A percentile compares a stretch with the other conserved stretches of the same genome.
Conservation (phyloP, 495 filamentous ascomycete genomes). For the Hypoxylon rickii region DNA sequence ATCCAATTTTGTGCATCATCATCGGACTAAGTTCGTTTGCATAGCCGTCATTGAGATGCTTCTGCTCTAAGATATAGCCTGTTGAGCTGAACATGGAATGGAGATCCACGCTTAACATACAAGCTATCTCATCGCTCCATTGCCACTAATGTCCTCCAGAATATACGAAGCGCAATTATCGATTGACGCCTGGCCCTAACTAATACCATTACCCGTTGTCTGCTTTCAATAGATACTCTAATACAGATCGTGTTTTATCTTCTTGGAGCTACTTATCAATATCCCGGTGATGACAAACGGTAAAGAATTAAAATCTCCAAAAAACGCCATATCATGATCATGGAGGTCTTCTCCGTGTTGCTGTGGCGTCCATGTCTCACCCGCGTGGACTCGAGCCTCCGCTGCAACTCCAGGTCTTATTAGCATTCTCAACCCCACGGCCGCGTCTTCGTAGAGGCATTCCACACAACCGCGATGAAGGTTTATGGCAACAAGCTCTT, state of each 20-base stretch:
- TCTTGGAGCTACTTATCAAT: background rate
- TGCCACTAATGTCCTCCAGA: too few species aligned
- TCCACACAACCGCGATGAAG: conserved; percentile 24
- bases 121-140: background rate
- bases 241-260: too few species aligned
- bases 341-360: conserved; percentile 18
- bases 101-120: conserved; percentile 22
- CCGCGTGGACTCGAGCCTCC: conserved; percentile 17
- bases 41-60: background rate
- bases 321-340: background rate
- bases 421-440: conserved; percentile 31
- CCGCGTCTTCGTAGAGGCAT: conserved; percentile 34
- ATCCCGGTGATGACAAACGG: background rate
- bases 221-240: too few species aligned
- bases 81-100: conserved; percentile 16
- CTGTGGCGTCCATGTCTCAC: conserved; percentile 32
- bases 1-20: too few species aligned
- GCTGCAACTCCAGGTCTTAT: conserved; percentile 28
- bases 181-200: too few species aligned
- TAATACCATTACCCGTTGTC: too few species aligned
- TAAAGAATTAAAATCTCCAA: background rate
- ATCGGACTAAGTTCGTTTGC: background rate
- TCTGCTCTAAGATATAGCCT: background rate
- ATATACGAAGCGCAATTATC: too few species aligned
- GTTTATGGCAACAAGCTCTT: conserved; percentile 9